Conservation (phyloP, 2,329 filamentous ascomycete genomes). For the Fusarium staphyleae region DNA sequence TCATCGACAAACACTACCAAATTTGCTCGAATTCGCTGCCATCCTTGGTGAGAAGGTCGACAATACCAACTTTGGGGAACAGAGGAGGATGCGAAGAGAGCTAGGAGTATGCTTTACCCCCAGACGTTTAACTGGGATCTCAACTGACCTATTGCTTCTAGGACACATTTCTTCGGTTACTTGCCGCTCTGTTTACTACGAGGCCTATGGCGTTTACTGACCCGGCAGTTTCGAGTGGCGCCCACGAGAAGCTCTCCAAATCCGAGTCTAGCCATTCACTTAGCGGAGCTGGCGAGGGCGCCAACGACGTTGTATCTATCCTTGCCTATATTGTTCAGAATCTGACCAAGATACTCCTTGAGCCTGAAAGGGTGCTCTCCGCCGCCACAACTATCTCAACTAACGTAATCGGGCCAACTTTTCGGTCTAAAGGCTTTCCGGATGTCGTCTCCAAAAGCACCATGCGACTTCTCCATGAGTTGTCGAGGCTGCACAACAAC, state of each 20-base stretch:
- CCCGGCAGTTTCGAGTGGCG: slow-evolving; percentile 47
- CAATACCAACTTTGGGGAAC: slow-evolving; percentile 96
- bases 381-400: slow-evolving; percentile 83
- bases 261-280: slow-evolving; percentile 47
- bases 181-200: slow-evolving; percentile 94
- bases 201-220: slow-evolving; percentile 78
- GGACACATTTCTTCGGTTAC: slow-evolving; percentile 87
- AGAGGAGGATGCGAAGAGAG: slow-evolving; percentile 89
- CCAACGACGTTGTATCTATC: slow-evolving; percentile 81
- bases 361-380: slow-evolving; percentile 81
- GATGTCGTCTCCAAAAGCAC: slow-evolving; percentile 78
- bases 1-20: slow-evolving; percentile 87
- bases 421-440: slow-evolving; percentile 87
- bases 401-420: slow-evolving; percentile 80
- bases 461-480: slow-evolving; percentile 76
- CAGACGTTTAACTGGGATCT: background rate
- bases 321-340: slow-evolving; percentile 80
- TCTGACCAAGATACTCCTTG: slow-evolving; percentile 81
- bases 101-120: slow-evolving; percentile 66
- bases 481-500: slow-evolving; percentile 78
- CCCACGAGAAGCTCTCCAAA: slow-evolving; percentile 49
- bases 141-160: slow-evolving; percentile 50
- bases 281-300: slow-evolving; percentile 54
- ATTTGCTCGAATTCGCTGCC: slow-evolving; percentile 85
- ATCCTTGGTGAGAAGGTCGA: slow-evolving; percentile 94